Conservation (phyloP, 2,329 filamentous ascomycete species). For the Calonectria ilicicola region DNA sequence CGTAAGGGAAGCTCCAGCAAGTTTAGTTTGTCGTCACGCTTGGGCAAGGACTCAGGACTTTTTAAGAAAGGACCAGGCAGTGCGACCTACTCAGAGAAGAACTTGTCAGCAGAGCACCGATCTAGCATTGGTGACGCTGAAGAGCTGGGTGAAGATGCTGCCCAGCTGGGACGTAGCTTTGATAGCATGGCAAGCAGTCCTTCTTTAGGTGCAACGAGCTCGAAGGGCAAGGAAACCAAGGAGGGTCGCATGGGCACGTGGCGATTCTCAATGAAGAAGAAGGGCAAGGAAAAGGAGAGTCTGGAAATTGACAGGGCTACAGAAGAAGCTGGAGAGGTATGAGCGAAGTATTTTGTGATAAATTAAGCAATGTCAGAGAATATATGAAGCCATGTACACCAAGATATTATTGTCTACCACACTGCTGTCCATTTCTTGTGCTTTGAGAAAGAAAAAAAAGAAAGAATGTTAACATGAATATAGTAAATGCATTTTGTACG, state of each 20-base stretch:
- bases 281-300: conserved; percentile 67
- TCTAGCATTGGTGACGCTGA: conserved; percentile 70
- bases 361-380: conserved; percentile 27
- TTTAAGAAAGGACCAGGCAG: conserved; percentile 72
- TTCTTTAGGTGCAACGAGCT: conserved; percentile 64
- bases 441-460: neutral
- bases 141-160: conserved; percentile 61
- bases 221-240: conserved; percentile 54
- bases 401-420: neutral
- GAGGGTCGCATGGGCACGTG: conserved; percentile 64
- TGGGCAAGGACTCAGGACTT: conserved; percentile 65
- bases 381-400: conserved; percentile 3
- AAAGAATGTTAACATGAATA: no score
- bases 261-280: conserved; percentile 72
- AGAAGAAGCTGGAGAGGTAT: conserved; percentile 44
- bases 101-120: conserved; percentile 64
- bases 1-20: conserved; percentile 75
- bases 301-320: conserved; percentile 60
- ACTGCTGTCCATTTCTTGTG: neutral
- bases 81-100: conserved; percentile 68
- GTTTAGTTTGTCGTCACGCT: conserved; percentile 70
- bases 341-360: conserved; percentile 22
- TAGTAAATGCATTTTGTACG: no score
- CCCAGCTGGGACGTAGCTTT: conserved; percentile 61
- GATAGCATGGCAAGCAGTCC: conserved; percentile 70